Conservation (phyloP, 2,329 filamentous ascomycete species). For the Helminthosporium solani region DNA sequence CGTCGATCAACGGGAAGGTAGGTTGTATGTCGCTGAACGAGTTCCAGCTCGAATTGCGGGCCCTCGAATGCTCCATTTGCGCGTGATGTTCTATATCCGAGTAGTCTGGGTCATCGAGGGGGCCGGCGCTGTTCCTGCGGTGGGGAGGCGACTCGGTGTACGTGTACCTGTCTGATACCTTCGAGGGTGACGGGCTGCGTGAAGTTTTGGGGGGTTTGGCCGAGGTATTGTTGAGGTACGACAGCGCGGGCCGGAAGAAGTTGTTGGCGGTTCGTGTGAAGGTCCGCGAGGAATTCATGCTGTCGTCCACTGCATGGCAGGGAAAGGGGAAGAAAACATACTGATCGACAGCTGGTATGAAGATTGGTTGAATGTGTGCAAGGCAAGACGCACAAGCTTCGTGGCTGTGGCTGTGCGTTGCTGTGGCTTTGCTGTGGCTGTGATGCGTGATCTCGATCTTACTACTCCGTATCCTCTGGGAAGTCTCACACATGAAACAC, state of each 20-base stretch:
- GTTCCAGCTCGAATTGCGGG: slow-evolving; percentile 31
- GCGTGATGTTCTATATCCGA: slow-evolving; percentile 38
- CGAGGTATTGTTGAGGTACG: slow-evolving; percentile 30
- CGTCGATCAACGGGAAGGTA: slow-evolving; percentile 48
- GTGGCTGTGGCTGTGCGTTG: background rate
- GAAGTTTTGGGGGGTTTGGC: slow-evolving; percentile 25
- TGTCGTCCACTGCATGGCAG: slow-evolving; percentile 23
- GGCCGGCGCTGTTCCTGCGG: slow-evolving; percentile 34
- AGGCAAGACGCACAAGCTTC: background rate
- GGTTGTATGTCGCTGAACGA: slow-evolving; percentile 42
- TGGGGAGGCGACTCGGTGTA: slow-evolving; percentile 21
- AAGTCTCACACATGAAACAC: too few relatives aligned
- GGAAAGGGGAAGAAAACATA: slow-evolving; percentile 10
- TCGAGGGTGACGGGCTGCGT: slow-evolving; percentile 2
- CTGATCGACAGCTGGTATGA: background rate
- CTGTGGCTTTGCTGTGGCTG: too few relatives aligned
- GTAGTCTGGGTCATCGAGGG: slow-evolving; percentile 42
- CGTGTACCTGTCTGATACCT: slow-evolving; percentile 15
- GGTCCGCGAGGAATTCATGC: slow-evolving; percentile 38
- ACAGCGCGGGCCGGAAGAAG: slow-evolving; percentile 38
- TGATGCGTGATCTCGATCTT: too few relatives aligned
- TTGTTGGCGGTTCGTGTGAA: slow-evolving; percentile 34
- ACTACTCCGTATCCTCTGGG: too few relatives aligned
- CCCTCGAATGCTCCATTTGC: slow-evolving; percentile 27
- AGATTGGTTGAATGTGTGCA: background rate